Percentiles rank a stretch among this genome's conserved stretches.
Conservation (phyloP, 441 rosid species). For the Manihot esculenta region DNA sequence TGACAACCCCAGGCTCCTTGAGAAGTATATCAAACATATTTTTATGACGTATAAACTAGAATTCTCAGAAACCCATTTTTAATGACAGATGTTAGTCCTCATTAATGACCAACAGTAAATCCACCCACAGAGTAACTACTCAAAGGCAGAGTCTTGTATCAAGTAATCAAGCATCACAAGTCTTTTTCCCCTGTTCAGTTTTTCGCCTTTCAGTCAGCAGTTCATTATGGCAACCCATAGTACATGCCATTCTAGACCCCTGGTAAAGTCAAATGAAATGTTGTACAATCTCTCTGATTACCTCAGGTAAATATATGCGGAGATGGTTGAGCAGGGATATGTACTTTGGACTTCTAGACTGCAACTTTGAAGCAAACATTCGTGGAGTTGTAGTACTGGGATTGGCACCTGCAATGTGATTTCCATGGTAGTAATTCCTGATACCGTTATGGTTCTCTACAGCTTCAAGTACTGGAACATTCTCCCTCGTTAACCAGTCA, state of each 20-base stretch:
- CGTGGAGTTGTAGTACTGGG: constrained; percentile 78
- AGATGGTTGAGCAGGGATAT: constrained; percentile 98
- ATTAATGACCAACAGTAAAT: not conserved
- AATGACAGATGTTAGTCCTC: too few relatives aligned
- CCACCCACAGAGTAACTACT: not conserved
- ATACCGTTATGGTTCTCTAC: constrained; percentile 86
- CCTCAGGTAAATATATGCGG: constrained; percentile 98
- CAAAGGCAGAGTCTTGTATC: not conserved
- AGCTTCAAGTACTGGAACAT: constrained; percentile 99
- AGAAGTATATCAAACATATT: not conserved
- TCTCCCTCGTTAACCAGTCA: constrained; percentile 98
- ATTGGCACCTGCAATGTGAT: constrained; percentile 85
- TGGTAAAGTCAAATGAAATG: constrained; percentile 9
- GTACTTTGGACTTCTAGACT: constrained; percentile 98
- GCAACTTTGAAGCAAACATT: constrained; percentile 90
- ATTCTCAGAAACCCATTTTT: too few relatives aligned
- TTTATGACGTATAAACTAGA: too few relatives aligned
- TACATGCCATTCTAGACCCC: constrained; percentile 1
- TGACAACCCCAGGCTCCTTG: not conserved
- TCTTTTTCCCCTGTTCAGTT: not conserved
- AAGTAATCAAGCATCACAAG: not conserved
- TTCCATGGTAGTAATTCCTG: constrained; percentile 91
- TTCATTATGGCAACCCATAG: not conserved
- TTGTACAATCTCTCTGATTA: constrained; percentile 29
- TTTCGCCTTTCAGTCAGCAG: not conserved